Percentiles rank a stretch among this genome's conserved stretches.
phyloP scores from a whole-genome alignment of 306 rosid species.

The Spatholobus suberectus region DNA sequence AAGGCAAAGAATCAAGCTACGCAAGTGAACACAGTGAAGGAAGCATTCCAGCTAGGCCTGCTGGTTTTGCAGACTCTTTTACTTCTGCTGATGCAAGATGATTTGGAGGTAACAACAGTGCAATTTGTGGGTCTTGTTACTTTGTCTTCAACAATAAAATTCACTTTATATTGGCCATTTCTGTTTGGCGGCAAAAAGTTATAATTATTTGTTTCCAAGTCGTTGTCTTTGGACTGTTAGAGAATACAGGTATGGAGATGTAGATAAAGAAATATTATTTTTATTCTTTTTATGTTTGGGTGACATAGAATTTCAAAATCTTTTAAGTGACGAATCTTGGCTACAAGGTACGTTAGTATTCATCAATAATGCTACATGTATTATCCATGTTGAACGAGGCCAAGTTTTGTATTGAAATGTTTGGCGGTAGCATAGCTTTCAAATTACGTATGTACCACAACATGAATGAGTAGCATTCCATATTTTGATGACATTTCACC shows the following conservation, averaged over 20 bases:
- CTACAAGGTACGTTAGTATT: neutral
- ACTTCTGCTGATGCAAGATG: conserved; percentile 73
- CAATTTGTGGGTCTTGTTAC: conserved; percentile 3
- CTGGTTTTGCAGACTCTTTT: conserved; percentile 75
- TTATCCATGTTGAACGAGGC: neutral
- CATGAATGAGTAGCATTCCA: neutral
- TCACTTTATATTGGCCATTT: neutral
- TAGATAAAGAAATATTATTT: conserved; percentile 20
- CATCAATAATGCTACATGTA: neutral
- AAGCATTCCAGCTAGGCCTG: conserved; percentile 72
- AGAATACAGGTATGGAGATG: neutral
- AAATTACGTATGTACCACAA: neutral
- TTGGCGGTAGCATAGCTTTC: neutral
- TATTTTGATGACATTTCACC: neutral
- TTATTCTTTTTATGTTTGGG: neutral
- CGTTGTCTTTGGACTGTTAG: neutral
- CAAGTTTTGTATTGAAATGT: neutral
- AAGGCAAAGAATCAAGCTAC: conserved; percentile 52
- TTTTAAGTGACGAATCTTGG: neutral
- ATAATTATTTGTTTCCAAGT: neutral
- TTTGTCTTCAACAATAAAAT: neutral
- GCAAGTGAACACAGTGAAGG: conserved; percentile 63
- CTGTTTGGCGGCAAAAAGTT: conserved; percentile 30
- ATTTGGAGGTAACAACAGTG: conserved; percentile 37
- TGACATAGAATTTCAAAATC: conserved; percentile 6